Percentiles rank a stretch among this genome's conserved stretches.
Evolutionary conservation across 768 basidiomycete species (phyloP).

Genomic region (Pleurotus salmoneostramineus): DNA sequence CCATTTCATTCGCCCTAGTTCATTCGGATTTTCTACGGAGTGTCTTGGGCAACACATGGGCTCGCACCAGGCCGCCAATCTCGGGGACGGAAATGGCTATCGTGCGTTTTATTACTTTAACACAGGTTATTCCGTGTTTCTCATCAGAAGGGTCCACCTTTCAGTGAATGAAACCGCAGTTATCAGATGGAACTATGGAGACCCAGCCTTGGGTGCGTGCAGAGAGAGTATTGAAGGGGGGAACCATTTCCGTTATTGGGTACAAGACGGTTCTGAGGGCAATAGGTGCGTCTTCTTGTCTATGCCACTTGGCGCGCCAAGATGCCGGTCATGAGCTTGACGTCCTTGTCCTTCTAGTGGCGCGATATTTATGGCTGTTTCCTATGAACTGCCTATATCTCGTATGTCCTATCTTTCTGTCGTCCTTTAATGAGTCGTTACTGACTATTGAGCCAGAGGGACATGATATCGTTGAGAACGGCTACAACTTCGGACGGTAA

Average conservation of each 20-base stretch:
- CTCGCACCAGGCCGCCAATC: slow-evolving; percentile 61
- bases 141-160: not conserved
- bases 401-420: slow-evolving; percentile 28
- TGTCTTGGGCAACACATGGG: slow-evolving; percentile 84
- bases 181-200: slow-evolving; percentile 83
- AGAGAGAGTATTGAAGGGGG: slow-evolving; percentile 84
- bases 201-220: slow-evolving; percentile 81
- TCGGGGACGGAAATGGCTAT: slow-evolving; percentile 80
- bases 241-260: slow-evolving; percentile 87
- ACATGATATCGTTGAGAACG: slow-evolving; percentile 74
- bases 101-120: slow-evolving; percentile 36
- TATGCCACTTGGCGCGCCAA: not conserved
- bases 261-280: slow-evolving; percentile 61
- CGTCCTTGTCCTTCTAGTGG: slow-evolving; percentile 34
- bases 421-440: slow-evolving; percentile 1
- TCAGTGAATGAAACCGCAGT: slow-evolving; percentile 79
- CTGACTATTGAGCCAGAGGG: slow-evolving; percentile 27
- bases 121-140: not conserved
- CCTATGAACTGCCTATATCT: slow-evolving; percentile 66
- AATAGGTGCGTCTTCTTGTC: slow-evolving; percentile 43
- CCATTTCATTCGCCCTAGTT: slow-evolving; percentile 32
- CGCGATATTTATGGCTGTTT: slow-evolving; percentile 72
- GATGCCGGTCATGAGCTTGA: not conserved
- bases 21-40: slow-evolving; percentile 69
- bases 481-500: slow-evolving; percentile 22